Percentiles rank a stretch among this genome's conserved stretches.
These are phyloP conservation scores for Paratinospora sagittata DNA, from an alignment of 164 flowering plant species.

Conservation along the genomic window DNA sequence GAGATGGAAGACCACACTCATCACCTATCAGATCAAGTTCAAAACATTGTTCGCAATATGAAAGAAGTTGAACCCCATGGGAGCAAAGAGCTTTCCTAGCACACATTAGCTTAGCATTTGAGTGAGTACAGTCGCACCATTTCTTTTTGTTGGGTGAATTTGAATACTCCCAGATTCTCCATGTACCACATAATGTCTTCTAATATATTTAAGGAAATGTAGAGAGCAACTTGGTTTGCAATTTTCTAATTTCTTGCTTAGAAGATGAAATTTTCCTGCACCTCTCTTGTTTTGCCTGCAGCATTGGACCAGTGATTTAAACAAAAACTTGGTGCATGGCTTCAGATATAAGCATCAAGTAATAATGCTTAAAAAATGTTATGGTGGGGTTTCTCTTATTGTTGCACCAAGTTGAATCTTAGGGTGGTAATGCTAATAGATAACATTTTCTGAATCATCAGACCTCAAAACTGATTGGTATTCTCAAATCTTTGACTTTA, in stretches of 20 bases:
- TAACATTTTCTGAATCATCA: not conserved
- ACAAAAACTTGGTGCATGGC: not conserved
- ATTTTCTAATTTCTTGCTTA: not conserved
- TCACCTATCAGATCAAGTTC: conserved; percentile 22
- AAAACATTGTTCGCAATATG: conserved; percentile 19
- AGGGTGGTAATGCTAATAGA: not conserved
- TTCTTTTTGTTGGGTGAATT: not conserved
- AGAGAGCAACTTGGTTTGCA: not conserved
- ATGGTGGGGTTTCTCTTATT: not conserved
- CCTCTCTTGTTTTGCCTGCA: not conserved
- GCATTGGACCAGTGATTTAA: not conserved
- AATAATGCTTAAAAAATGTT: not conserved
- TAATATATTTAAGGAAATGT: not conserved
- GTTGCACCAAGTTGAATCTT: not conserved
- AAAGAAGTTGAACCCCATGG: conserved; percentile 21
- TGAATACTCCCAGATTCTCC: not conserved
- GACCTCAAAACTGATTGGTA: not conserved
- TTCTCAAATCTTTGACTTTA: not conserved
- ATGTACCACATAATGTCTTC: not conserved
- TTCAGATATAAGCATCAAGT: not conserved
- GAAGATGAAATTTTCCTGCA: not conserved
- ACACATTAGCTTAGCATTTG: not conserved
- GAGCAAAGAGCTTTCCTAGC: conserved; percentile 7
- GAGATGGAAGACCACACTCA: conserved; percentile 25
- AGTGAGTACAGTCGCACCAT: conserved; percentile 5